These are phyloP conservation scores for Pyrus betulifolia DNA, from an alignment of 306 rosid species.

Conservation along the genomic window DNA sequence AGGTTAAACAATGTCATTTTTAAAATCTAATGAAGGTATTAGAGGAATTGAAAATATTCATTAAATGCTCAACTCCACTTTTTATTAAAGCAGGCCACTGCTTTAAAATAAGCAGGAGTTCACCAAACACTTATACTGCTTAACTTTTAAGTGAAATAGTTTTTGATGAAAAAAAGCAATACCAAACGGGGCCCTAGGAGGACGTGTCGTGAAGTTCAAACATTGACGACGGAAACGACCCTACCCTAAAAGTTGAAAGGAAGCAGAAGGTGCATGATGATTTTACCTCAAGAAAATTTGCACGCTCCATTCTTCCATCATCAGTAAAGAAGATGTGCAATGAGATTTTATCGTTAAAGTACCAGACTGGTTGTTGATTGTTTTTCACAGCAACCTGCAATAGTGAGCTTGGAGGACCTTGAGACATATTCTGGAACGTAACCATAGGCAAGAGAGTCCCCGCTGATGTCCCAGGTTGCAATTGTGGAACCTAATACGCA, in stretches of 20 bases:
- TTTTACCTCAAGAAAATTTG: constrained; percentile 80
- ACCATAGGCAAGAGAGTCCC: constrained; percentile 86
- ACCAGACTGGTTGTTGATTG: constrained; percentile 93
- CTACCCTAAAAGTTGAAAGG: background rate
- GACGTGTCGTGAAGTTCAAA: background rate
- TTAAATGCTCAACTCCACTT: too few species aligned
- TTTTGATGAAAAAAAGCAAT: too few species aligned
- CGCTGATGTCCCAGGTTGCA: constrained; percentile 74
- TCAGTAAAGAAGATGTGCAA: constrained; percentile 71
- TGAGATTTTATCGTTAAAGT: constrained; percentile 71
- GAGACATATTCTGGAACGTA: constrained; percentile 81
- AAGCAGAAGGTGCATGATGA: background rate
- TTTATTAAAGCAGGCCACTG: too few species aligned
- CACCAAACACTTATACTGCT: too few species aligned
- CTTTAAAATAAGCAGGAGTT: too few species aligned
- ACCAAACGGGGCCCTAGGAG: background rate
- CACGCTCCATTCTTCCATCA: constrained; percentile 98
- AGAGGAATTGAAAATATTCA: too few species aligned
- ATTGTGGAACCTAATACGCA: constrained; percentile 56
- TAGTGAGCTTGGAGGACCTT: constrained; percentile 91
- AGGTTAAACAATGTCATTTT: too few species aligned
- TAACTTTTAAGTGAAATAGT: too few species aligned
- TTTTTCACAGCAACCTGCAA: constrained; percentile 90
- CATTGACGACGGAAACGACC: background rate
- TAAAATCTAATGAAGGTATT: too few species aligned